Conservation (phyloP, 2,329 filamentous ascomycete genomes). For the Phialocephala subalpina region DNA sequence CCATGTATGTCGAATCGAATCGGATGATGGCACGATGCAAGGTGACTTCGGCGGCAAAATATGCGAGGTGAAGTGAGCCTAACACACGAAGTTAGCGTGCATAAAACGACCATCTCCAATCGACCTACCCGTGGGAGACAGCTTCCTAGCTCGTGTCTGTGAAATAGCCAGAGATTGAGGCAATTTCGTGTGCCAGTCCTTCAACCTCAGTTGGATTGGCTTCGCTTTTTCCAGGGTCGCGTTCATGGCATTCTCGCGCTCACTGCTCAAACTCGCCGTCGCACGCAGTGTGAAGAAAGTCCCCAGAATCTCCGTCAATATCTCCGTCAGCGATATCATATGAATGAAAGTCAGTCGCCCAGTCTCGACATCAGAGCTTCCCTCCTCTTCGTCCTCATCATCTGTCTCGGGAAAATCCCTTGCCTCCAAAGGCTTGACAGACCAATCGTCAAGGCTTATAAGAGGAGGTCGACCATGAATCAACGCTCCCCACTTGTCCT, state of each 20-base stretch:
- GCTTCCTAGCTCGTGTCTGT: constrained; percentile 49
- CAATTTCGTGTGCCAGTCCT: constrained; percentile 55
- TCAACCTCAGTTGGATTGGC: constrained; percentile 55
- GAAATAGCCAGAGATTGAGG: constrained; percentile 54
- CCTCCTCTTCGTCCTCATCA: constrained; percentile 41
- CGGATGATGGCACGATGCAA: constrained; percentile 59
- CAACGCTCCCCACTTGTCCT: constrained; percentile 69
- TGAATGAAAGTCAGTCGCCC: constrained; percentile 57
- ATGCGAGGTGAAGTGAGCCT: constrained; percentile 58
- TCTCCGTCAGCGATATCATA: constrained; percentile 58
- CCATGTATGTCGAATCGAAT: constrained; percentile 44
- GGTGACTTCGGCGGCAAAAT: constrained; percentile 59
- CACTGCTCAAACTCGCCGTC: constrained; percentile 33
- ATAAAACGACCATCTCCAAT: not conserved
- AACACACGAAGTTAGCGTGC: not conserved
- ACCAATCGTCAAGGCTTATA: constrained; percentile 62
- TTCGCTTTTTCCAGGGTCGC: constrained; percentile 55
- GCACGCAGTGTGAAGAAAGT: constrained; percentile 53
- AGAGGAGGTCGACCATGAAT: constrained; percentile 66
- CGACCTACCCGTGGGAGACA: constrained; percentile 46
- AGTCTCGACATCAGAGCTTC: constrained; percentile 52
- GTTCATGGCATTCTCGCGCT: constrained; percentile 35
- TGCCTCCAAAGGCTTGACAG: constrained; percentile 52
- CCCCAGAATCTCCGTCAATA: constrained; percentile 58
- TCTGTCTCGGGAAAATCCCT: constrained; percentile 52